Evolutionary conservation across 768 basidiomycete species (phyloP), one percentile per base, ranked within the genome.

Genomic region (Macrolepiota albuminosa): DNA sequence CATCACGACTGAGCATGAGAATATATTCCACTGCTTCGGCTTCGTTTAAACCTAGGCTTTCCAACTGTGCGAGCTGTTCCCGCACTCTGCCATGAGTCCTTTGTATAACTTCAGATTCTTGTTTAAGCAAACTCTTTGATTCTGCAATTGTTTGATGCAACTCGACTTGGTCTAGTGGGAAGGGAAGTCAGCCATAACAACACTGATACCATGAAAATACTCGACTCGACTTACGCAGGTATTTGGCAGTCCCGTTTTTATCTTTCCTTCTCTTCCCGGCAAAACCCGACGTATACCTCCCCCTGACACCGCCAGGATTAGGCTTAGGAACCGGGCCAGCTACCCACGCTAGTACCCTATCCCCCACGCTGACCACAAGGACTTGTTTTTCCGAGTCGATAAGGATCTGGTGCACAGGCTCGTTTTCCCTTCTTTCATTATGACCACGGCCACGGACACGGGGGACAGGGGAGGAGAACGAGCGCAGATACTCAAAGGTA

Each of bases 1-100:
- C 89, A 49, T 94, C 92, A 9, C 88, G 84, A 62, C 90, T 93
- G 63, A 93, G 79, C 90, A 93, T 93, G 49, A 94, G 69, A 0
- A 86, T 79, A 64, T 94, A 94, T 66, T 91, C 88, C 31, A 93
- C 73, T 0, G 87, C 89, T 66, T 91, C 91, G 1, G 72, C 71
- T 65, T 94, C 91, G 58, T 79, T 85, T 43, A 93, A 72, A 2
- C 92, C 91, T 4, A 94, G 78, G n/a, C 72, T 71, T 37, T 83
- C 76, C 26, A 93, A 69, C 11, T 80, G 78, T 2, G 76, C 75
- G 13, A 73, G 73, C 62, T 93, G 89, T 63, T 85, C 87, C 29
- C 75, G 74, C 61, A 83, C 82, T 37, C 82, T 77, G 0, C 78
- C 78, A 63, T 80, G 75, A 3, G 68, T 69, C 16, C 71, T 73